A percentile compares a stretch with the other conserved stretches of the same genome.
These are phyloP conservation scores for Thelonectria rubi DNA, from an alignment of 2,329 filamentous ascomycete genomes.

Conservation along the genomic window DNA sequence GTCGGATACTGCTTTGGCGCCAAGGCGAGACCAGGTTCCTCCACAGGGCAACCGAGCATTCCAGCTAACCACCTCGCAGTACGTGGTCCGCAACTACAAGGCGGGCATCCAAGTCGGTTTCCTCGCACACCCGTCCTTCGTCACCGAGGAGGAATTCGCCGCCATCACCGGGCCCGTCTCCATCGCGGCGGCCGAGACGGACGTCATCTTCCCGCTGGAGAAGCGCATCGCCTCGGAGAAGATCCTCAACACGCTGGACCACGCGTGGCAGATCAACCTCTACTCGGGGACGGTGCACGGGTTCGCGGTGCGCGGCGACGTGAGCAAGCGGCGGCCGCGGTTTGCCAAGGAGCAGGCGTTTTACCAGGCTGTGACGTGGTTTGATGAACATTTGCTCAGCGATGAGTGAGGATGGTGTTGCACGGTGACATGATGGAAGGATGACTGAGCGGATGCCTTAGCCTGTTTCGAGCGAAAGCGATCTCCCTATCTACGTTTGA, in stretches of 20 bases:
- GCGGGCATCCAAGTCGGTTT: slow-evolving; percentile 66
- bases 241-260: slow-evolving; percentile 61
- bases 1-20: slow-evolving; percentile 74
- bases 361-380: slow-evolving; percentile 78
- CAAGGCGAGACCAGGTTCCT: slow-evolving; percentile 55
- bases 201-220: slow-evolving; percentile 65
- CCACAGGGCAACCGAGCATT: neutral
- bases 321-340: slow-evolving; percentile 59
- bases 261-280: slow-evolving; percentile 74
- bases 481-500: too few species aligned
- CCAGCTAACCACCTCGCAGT: slow-evolving; percentile 52
- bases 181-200: slow-evolving; percentile 71
- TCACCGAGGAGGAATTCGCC: slow-evolving; percentile 66
- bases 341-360: slow-evolving; percentile 85
- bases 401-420: neutral
- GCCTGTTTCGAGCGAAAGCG: too few species aligned
- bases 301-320: slow-evolving; percentile 75
- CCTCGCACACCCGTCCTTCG: slow-evolving; percentile 71
- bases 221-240: slow-evolving; percentile 67
- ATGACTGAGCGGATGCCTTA: too few species aligned
- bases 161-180: slow-evolving; percentile 65
- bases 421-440: slow-evolving; percentile 48
- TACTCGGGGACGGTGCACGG: slow-evolving; percentile 77
- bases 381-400: slow-evolving; percentile 60
- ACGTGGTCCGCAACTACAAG: slow-evolving; percentile 73